Evolutionary conservation across 179 eudicot genomes (phyloP).

Genomic region (Silene vulgaris): DNA sequence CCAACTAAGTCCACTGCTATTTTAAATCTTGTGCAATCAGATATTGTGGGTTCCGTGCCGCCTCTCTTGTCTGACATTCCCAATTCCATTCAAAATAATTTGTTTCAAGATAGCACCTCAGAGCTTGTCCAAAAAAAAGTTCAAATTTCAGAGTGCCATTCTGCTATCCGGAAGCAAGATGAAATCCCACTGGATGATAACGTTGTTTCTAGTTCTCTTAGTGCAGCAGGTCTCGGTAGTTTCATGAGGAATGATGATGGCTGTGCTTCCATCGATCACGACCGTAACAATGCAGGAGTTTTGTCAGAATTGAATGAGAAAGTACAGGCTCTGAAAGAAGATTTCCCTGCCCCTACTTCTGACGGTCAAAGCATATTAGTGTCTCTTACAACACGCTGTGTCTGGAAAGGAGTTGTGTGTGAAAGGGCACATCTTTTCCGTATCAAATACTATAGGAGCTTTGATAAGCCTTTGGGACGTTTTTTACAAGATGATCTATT

Average conservation of each 20-base stretch:
- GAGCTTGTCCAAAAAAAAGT: conserved; percentile 17
- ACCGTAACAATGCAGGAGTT: conserved; percentile 6
- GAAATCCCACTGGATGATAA: conserved; percentile 17
- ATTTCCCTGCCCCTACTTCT: conserved; percentile 32
- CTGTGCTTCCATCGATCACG: conserved; percentile 20
- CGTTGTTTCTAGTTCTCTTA: conserved; percentile 18
- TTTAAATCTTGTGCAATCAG: conserved; percentile 19
- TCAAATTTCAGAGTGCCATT: conserved; percentile 23
- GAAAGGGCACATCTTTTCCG: conserved; percentile 48
- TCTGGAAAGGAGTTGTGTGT: conserved; percentile 44
- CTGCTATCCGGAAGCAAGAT: conserved; percentile 20
- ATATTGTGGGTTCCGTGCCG: conserved; percentile 18
- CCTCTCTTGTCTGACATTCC: conserved; percentile 16
- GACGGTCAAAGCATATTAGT: conserved; percentile 47
- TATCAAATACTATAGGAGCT: conserved; percentile 47
- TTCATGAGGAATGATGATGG: conserved; percentile 12
- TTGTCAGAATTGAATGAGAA: conserved; percentile 29
- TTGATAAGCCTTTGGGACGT: conserved; percentile 51
- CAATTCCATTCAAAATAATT: conserved; percentile 14
- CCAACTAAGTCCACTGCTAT: conserved; percentile 15
- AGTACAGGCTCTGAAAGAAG: conserved; percentile 30
- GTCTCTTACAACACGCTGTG: conserved; percentile 48
- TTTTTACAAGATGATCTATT: conserved; percentile 41
- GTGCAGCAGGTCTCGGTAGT: conserved; percentile 14
- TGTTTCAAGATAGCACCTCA: conserved; percentile 19